Base-by-base conservation (phyloP, 352 stramenopile genomes). In the Globisporangium recalcitrans region DNA sequence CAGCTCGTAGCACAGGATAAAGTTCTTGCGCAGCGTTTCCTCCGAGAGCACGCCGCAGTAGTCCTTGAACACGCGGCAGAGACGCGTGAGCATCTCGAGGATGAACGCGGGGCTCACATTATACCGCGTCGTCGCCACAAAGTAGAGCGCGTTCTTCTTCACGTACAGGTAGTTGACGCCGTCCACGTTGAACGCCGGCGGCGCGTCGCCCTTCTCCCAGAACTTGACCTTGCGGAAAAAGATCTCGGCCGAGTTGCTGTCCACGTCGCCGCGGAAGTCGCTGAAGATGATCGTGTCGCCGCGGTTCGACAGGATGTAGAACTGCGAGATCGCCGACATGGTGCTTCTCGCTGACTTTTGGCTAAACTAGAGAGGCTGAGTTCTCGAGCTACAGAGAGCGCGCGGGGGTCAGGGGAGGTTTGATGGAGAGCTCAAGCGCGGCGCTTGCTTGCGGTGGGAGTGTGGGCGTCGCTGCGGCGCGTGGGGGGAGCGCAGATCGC, bases 151-250 rank as follows among this genome's bases (percentile, higher is more conserved):
- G 82, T 98, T 99, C 65, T 98, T 97, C 78, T 98, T 98, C 10
- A 99, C 91, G 69, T 97, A 98, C 47, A 99, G 77, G 70, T 99
- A 99, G 67, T 95, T 99, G 38, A 99, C 87, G 57, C 96, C 96
- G 78, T 99, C 96, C 65, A 99, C 91, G 58, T 98, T 84, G 74
- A 99, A 98, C 42, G 98, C 92, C 40, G 97, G 97, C 47, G 96
- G 97, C 46, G 96, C 94, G 82, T 98, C 96, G 44, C 93, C 95
- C 54, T 90, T 93, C 60, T 98, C 93, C 96, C 96, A 99, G 72
- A 99, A 99, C 77, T 99, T 99, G 53, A 99, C 94, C 74, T 99
- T 99, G 58, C 96, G 94, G 83, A 99, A 99, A 77, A 99, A 99
- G 26, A 96, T 96, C 75, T 99, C 97, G 62, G 95, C 85, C 53